Conservation (phyloP, 805 yeast genomes). For the Sugiyamaella mastotermitis region DNA sequence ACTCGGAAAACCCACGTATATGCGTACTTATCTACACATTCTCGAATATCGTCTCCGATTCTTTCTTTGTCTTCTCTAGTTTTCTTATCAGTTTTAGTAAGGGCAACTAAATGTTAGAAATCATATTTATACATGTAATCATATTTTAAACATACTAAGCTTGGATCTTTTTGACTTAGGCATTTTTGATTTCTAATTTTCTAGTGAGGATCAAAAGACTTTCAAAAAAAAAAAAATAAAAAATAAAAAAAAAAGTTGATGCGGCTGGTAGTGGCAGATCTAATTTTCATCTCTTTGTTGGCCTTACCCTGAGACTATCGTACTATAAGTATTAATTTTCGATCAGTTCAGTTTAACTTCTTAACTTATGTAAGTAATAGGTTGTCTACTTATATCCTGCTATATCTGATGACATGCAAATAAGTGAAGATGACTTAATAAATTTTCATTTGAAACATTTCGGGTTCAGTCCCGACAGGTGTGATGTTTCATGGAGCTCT, state of each 20-base stretch:
- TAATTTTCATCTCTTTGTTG: too few species aligned
- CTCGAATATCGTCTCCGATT: constrained; percentile 85
- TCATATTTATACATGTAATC: background rate
- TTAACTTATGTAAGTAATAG: too few species aligned
- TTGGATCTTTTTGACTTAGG: constrained; percentile 97
- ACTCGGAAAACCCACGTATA: constrained; percentile 81
- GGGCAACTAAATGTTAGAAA: constrained; percentile 46
- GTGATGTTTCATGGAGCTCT: background rate
- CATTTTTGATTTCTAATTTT: constrained; percentile 47
- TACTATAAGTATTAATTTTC: too few species aligned
- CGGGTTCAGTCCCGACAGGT: constrained; percentile 3
- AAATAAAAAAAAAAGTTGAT: too few species aligned
- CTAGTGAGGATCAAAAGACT: too few species aligned
- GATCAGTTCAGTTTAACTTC: too few species aligned
- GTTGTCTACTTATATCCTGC: too few species aligned
- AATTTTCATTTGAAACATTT: constrained; percentile 17
- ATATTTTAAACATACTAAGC: constrained; percentile 47
- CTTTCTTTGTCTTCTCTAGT: constrained; percentile 89
- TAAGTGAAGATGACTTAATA: constrained; percentile 11
- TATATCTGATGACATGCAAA: background rate
- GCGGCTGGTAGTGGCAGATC: too few species aligned
- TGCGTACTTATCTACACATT: constrained; percentile 66
- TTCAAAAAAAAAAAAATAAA: too few species aligned
- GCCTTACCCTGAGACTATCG: too few species aligned
- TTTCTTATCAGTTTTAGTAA: constrained; percentile 94